Conservation (phyloP, 139 green algal genomes). For the Tetradesmus obliquus region DNA sequence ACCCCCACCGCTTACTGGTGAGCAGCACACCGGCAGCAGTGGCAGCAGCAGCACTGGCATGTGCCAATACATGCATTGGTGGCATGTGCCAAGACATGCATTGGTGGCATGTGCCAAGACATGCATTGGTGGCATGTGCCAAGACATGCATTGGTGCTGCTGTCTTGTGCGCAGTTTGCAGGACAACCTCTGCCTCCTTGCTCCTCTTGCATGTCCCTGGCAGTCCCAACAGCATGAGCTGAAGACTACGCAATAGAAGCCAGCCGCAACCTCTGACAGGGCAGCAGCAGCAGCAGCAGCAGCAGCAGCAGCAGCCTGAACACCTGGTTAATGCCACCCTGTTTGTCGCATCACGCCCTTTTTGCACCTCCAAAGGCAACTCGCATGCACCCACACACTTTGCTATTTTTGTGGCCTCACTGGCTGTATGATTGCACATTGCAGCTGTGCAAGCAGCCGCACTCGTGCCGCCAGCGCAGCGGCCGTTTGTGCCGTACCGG, state of each 20-base stretch:
- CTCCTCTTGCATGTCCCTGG: background rate
- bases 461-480: background rate
- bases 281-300: no score
- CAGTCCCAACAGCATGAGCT: no score
- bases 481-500: slow-evolving; percentile 18
- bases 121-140: background rate
- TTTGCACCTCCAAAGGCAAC: no score
- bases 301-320: no score
- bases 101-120: background rate
- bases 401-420: no score
- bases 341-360: no score
- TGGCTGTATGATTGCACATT: background rate
- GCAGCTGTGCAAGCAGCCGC: background rate
- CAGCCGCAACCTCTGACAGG: no score
- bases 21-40: background rate
- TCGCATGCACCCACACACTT: no score
- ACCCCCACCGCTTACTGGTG: background rate
- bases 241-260: no score
- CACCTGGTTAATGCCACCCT: no score
- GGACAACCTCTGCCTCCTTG: background rate
- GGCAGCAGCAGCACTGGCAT: background rate
- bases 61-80: background rate
- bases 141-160: background rate
- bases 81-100: background rate
- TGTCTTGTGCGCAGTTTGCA: background rate